These are phyloP conservation scores for Kalaharituber pfeilii DNA, from an alignment of 2,329 filamentous ascomycete species.

Conservation along the genomic window DNA sequence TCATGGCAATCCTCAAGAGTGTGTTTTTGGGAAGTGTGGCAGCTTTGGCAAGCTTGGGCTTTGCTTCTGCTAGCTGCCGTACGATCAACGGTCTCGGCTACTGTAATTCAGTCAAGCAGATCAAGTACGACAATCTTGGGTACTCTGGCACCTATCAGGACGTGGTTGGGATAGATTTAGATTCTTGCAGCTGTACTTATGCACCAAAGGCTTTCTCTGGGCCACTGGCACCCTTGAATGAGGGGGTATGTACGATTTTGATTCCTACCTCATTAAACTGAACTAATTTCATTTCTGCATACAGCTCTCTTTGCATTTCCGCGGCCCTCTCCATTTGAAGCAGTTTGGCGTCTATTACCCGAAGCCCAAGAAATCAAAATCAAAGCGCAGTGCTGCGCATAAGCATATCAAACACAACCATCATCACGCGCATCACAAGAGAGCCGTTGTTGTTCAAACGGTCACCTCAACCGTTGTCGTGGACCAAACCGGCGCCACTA, in stretches of 20 bases:
- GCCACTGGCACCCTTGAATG: constrained; percentile 47
- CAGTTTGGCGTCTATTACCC: constrained; percentile 49
- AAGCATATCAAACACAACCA: constrained; percentile 11
- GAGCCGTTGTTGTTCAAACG: constrained; percentile 21
- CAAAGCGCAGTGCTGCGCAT: constrained; percentile 26
- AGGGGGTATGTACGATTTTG: constrained; percentile 41
- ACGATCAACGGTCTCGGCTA: constrained; percentile 43
- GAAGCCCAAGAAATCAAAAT: constrained; percentile 8
- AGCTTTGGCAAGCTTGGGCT: constrained; percentile 8
- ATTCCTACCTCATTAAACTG: neutral
- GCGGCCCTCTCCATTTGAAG: constrained; percentile 49
- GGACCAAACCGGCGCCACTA: neutral
- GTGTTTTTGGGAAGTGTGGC: constrained; percentile 14
- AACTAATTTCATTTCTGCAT: constrained; percentile 1
- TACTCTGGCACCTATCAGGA: constrained; percentile 45
- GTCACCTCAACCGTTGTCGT: neutral
- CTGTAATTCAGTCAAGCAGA: constrained; percentile 45
- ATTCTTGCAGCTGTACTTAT: constrained; percentile 39
- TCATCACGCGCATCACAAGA: constrained; percentile 26
- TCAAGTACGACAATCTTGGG: constrained; percentile 49
- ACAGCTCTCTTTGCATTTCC: constrained; percentile 54
- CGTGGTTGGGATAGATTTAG: constrained; percentile 42
- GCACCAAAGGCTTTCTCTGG: constrained; percentile 39
- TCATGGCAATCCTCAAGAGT: constrained; percentile 11
- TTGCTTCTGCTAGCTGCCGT: constrained; percentile 24